Base-by-base conservation (phyloP, 192 early-diverging fungal species). In the Backusella mclennaniae region DNA sequence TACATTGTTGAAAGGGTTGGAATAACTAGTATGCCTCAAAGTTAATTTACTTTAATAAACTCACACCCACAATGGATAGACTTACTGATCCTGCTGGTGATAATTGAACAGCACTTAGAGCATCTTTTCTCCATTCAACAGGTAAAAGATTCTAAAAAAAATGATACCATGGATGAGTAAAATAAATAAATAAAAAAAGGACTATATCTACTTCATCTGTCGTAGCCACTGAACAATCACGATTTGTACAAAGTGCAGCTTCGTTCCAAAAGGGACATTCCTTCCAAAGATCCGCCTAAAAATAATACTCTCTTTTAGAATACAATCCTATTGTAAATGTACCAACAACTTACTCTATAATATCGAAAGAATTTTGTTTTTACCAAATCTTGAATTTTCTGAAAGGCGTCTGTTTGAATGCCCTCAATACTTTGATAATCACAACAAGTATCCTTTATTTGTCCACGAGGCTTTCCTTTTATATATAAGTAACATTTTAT, bases 241-340 rank as follows among this genome's bases (percentile, higher is more conserved):
- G 77, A 76, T 95, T 89, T 74, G 92, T 88, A 81, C 97, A 98
- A 29, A 92, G 84, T 29, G 87, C 89, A 77, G 95, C 92, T 26
- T 93, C 94, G 17, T 87, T 85, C 97, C 97, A 98, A 81, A 96
- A 97, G 12, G 90, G 90, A 76, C 97, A 98, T 4, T 92, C 92
- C 69, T 91, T 90, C 85, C 94, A 93, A 71, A 98, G 83, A 77
- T 98, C 92, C 29, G 95, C 89, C 90, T 95, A 76, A 33, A 33
- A 33, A 33, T 26, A 0, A 12, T 9, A 39, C 38, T 3, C 38
- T 29, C 12, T 12, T 63, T 12, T 14, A 14, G 3, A 17, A 29
- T 9, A 63, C n/a, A 0, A 63, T 29, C 7, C 6, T 21, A 26
- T 12, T 26, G 4, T 44, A 44, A 49, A n/a, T 4, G 26, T 63